Base-by-base conservation (phyloP, 2,329 filamentous ascomycete species). In the Rutstroemia sp. region DNA sequence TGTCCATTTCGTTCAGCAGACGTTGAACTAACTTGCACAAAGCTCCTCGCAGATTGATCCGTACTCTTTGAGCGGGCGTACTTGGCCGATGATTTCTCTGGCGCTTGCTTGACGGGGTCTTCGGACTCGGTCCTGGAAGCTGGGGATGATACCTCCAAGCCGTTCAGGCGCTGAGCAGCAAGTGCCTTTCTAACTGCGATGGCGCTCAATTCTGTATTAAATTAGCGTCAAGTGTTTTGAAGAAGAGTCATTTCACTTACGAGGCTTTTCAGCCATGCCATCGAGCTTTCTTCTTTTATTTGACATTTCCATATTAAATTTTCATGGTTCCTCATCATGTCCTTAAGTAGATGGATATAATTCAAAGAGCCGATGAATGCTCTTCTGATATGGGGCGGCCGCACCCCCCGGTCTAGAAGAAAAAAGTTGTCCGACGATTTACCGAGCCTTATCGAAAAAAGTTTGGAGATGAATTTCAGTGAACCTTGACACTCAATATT, bases 211-310 rank as follows among this genome's bases (percentile, higher is more conserved):
- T 51, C 68, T 69, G 50, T 9, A 48, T 23, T 30, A 38, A 52
- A 58, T 61, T 64, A 67, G 57, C 44, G 56, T 19, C 30, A 34
- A 46, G 34, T 25, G 30, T 45, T 44, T 45, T 16, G 46, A 39
- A 17, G 8, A 44, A 44, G 6, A 10, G 0, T 8, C 4, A 19
- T 34, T 27, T 9, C 14, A 67, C 73, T 62, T 63, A 75, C 75
- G 65, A 57, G 68, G 66, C 39, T 65, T 60, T 21, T 66, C 65
- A 54, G 68, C 64, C 51, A 66, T 60, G 9, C 64, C 61, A 58
- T 74, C 68, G 8, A 79, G 58, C 65, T 75, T 79, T 49, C 76
- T 71, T 61, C 68, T 70, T 59, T 75, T 76, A 56, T 48, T 56
- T 27, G 53, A 51, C 53, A 56, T 56, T 45, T 37, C 50, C 1